phyloP scores from a whole-genome alignment of 352 stramenopile species.

The Phytophthora colocasiae region DNA sequence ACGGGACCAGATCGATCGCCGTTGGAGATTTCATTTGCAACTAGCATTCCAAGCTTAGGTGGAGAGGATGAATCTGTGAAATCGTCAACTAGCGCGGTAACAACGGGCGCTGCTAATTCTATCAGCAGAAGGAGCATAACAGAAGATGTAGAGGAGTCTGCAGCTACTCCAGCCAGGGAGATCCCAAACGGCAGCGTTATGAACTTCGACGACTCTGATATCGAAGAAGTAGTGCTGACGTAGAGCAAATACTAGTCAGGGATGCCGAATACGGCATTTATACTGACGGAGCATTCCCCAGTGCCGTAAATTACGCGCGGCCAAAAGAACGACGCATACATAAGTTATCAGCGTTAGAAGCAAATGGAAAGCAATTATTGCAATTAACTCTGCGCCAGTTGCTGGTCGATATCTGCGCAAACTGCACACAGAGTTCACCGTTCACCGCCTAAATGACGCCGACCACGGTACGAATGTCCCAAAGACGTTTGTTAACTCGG shows the following conservation, averaged over 20 bases:
- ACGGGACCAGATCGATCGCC: slow-evolving; percentile 13
- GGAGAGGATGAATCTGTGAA: slow-evolving; percentile 27
- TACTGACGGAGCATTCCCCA: no score
- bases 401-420: no score
- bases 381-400: no score
- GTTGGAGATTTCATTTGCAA: slow-evolving; percentile 55
- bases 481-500: no score
- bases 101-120: slow-evolving; percentile 6
- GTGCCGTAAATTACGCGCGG: no score
- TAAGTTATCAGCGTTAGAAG: no score
- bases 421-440: no score
- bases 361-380: no score
- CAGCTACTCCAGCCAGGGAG: background rate
- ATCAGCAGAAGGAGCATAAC: background rate
- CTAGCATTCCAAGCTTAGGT: slow-evolving; percentile 51
- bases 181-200: slow-evolving; percentile 32
- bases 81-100: slow-evolving; percentile 8
- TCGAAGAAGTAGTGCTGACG: slow-evolving; percentile 60
- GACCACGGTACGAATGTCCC: no score
- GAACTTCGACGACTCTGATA: slow-evolving; percentile 65
- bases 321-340: no score
- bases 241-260: slow-evolving; percentile 21
- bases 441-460: no score
- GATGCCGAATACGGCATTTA: no score
- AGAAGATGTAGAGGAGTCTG: background rate